phyloP scores from a whole-genome alignment of 2,329 filamentous ascomycete species.

The Fusarium sp. region DNA sequence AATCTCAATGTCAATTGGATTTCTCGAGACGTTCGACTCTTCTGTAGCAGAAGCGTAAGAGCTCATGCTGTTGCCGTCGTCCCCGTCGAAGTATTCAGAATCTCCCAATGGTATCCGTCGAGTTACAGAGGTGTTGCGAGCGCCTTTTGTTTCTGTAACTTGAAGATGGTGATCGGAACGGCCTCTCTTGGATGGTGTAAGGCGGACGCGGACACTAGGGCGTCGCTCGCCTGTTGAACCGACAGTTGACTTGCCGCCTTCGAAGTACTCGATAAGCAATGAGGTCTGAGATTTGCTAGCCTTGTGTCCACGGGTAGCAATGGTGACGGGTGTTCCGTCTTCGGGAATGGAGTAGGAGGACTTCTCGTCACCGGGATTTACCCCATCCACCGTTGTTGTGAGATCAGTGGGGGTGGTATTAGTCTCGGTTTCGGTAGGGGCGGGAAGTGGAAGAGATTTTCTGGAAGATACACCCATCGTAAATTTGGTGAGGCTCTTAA shows the following conservation, averaged over 20 bases:
- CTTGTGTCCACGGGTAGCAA: constrained; percentile 78
- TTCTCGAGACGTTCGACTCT: constrained; percentile 80
- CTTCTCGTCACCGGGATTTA: constrained; percentile 74
- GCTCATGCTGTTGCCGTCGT: constrained; percentile 75
- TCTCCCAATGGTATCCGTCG: constrained; percentile 66
- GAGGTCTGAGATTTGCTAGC: constrained; percentile 83
- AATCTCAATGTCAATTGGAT: constrained; percentile 92
- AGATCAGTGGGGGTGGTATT: constrained; percentile 72
- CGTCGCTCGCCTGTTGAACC: constrained; percentile 72
- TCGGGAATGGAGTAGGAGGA: constrained; percentile 85
- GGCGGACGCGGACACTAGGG: constrained; percentile 82
- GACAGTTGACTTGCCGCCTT: constrained; percentile 74
- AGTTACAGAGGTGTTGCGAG: constrained; percentile 72
- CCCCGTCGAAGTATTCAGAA: constrained; percentile 60
- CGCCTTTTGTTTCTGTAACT: constrained; percentile 83
- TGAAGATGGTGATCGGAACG: constrained; percentile 81
- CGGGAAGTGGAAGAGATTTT: constrained; percentile 76
- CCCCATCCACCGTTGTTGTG: constrained; percentile 67
- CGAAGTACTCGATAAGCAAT: constrained; percentile 94
- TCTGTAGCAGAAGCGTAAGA: constrained; percentile 84
- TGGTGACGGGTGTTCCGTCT: constrained; percentile 91
- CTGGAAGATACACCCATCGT: constrained; percentile 68
- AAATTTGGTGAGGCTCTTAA: constrained; percentile 49
- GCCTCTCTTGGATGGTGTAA: constrained; percentile 80
- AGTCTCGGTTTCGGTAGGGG: constrained; percentile 80